Percentiles rank a stretch among this genome's conserved stretches.
phyloP scores from a whole-genome alignment of 768 basidiomycete species.

The Pholiota conissans region DNA sequence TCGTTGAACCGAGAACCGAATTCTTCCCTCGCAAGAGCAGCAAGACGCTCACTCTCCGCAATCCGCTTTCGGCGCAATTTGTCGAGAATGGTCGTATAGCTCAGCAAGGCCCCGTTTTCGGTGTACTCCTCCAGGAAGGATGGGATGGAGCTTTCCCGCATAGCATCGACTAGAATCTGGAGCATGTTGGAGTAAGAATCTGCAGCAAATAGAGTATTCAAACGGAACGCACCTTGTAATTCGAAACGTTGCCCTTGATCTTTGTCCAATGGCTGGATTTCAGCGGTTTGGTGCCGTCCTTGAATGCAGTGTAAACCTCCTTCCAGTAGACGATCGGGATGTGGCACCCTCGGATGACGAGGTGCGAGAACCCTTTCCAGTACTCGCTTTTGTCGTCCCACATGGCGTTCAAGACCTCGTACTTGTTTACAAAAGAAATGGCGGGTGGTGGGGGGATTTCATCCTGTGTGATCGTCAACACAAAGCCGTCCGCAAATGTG shows the following conservation, averaged over 20 bases:
- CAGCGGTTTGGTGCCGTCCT: not conserved
- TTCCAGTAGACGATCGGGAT: not conserved
- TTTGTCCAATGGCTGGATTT: not conserved
- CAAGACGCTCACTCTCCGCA: not conserved
- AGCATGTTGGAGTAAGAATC: too few species aligned
- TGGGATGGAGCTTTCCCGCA: not conserved
- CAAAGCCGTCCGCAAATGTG: not conserved
- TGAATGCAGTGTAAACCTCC: not conserved
- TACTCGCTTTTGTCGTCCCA: not conserved
- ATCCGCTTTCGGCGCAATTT: not conserved
- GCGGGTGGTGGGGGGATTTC: not conserved
- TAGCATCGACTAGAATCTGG: not conserved
- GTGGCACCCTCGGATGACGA: not conserved
- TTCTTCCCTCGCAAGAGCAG: not conserved
- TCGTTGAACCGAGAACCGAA: conserved; percentile 6
- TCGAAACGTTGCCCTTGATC: not conserved
- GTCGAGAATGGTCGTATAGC: not conserved
- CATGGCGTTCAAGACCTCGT: not conserved
- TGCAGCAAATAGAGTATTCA: not conserved
- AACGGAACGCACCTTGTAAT: not conserved
- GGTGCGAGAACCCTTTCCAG: not conserved
- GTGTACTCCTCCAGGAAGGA: not conserved
- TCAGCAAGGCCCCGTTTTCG: not conserved
- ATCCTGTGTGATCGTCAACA: not conserved
- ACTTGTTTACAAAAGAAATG: not conserved